phyloP scores from a whole-genome alignment of 1,284 basidiomycete species.

The Sporisorium reilianum region DNA sequence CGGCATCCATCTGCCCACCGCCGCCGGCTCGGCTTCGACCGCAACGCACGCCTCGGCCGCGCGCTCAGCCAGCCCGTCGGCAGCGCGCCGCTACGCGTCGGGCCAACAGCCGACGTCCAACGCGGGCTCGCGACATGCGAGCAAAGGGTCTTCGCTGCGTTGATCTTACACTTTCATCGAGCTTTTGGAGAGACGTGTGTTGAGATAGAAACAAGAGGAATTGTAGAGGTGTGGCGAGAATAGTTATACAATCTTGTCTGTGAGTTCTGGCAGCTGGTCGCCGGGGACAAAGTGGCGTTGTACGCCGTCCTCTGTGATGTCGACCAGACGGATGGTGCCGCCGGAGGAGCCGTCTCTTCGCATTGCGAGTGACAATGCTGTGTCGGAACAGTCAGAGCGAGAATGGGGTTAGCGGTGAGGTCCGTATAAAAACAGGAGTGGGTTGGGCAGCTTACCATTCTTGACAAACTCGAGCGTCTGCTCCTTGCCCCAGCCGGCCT shows the following conservation, averaged over 20 bases:
- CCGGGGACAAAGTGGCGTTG: conserved; percentile 96
- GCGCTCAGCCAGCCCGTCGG: conserved; percentile 27
- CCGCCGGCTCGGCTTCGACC: conserved; percentile 2
- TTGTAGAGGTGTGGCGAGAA: not conserved
- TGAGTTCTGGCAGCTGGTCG: conserved; percentile 66
- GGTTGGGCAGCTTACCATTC: conserved; percentile 74
- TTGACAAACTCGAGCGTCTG: conserved; percentile 94
- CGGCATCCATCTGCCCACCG: conserved; percentile 41
- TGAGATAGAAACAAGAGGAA: not conserved
- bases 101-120: conserved; percentile 21
- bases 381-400: conserved; percentile 11
- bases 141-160: conserved; percentile 42
- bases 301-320: conserved; percentile 91
- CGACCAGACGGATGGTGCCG: conserved; percentile 95
- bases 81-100: conserved; percentile 20
- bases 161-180: no score
- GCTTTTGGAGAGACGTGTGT: not conserved
- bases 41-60: conserved; percentile 1
- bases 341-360: conserved; percentile 97
- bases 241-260: conserved; percentile 58
- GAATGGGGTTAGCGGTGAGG: not conserved
- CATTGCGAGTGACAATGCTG: conserved; percentile 93
- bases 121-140: conserved; percentile 31
- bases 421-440: not conserved
- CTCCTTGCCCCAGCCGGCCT: conserved; percentile 90